phyloP scores from a whole-genome alignment of 2,329 filamentous ascomycete genomes.

The Cordyceps cateniannulata region DNA sequence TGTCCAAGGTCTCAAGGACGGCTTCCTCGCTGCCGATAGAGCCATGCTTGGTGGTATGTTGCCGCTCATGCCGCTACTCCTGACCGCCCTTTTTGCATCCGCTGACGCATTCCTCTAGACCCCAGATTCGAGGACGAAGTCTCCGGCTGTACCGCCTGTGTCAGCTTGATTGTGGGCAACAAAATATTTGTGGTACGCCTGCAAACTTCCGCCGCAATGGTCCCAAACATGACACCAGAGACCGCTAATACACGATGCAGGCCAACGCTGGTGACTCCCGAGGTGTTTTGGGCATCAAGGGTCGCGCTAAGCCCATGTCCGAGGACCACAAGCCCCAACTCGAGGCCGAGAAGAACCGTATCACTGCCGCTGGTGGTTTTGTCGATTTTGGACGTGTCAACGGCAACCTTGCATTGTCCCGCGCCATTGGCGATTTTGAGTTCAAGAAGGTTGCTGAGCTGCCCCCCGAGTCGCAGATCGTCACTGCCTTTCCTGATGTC shows the following conservation, averaged over 20 bases:
- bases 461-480: slow-evolving; percentile 96
- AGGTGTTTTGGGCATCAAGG: slow-evolving; percentile 92
- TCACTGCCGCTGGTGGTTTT: slow-evolving; percentile 91
- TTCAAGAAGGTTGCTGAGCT: slow-evolving; percentile 99
- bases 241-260: slow-evolving; percentile 39
- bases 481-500: slow-evolving; percentile 94
- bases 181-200: slow-evolving; percentile 89
- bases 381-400: slow-evolving; percentile 98
- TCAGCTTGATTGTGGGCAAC: slow-evolving; percentile 78
- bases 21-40: slow-evolving; percentile 90
- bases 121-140: slow-evolving; percentile 96
- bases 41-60: slow-evolving; percentile 85
- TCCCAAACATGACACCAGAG: neutral
- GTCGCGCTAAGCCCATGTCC: slow-evolving; percentile 93
- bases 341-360: slow-evolving; percentile 94
- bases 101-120: slow-evolving; percentile 50
- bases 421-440: slow-evolving; percentile 97
- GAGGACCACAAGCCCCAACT: slow-evolving; percentile 99
- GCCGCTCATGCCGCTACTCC: neutral
- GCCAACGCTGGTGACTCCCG: slow-evolving; percentile 96
- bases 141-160: slow-evolving; percentile 93
- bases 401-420: slow-evolving; percentile 91
- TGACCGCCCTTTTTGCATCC: neutral
- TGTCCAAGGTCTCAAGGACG: slow-evolving; percentile 93
- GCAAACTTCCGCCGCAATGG: neutral